phyloP scores from a whole-genome alignment of 306 rosid species.

The Mimosa pudica region DNA sequence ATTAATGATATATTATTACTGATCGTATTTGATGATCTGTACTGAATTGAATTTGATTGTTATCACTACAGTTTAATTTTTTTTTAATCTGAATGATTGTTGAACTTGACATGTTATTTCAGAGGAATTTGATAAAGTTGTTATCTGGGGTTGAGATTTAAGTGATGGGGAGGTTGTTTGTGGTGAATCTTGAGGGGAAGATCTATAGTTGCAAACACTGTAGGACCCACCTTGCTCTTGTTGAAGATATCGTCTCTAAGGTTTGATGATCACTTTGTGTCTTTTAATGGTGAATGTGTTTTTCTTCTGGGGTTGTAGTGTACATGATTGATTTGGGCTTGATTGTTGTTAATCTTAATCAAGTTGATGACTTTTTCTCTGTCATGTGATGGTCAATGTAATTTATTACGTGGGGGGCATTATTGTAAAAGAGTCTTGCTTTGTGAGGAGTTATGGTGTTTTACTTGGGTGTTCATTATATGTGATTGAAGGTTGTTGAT shows the following conservation, averaged over 20 bases:
- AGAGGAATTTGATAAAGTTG: slow-evolving; percentile 9
- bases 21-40: slow-evolving; percentile 33
- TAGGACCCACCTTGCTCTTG: slow-evolving; percentile 77
- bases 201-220: slow-evolving; percentile 89
- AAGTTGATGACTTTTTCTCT: slow-evolving; percentile 22
- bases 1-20: neutral
- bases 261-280: slow-evolving; percentile 39
- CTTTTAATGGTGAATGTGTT: slow-evolving; percentile 25
- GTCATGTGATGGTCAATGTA: slow-evolving; percentile 25
- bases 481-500: neutral
- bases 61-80: slow-evolving; percentile 36
- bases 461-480: slow-evolving; percentile 2
- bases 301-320: slow-evolving; percentile 8
- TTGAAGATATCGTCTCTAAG: slow-evolving; percentile 76
- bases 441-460: neutral
- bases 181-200: slow-evolving; percentile 74
- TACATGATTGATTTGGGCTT: slow-evolving; percentile 7
- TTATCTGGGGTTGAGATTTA: slow-evolving; percentile 4
- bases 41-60: slow-evolving; percentile 28
- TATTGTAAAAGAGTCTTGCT: neutral
- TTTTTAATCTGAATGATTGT: slow-evolving; percentile 6
- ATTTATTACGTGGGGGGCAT: slow-evolving; percentile 11
- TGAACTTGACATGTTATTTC: slow-evolving; percentile 12
- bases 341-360: slow-evolving; percentile 8
- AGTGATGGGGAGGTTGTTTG: slow-evolving; percentile 85